Evolutionary conservation across 1,139 yeast species (phyloP).

Genomic region (Candida sanyaensis): DNA sequence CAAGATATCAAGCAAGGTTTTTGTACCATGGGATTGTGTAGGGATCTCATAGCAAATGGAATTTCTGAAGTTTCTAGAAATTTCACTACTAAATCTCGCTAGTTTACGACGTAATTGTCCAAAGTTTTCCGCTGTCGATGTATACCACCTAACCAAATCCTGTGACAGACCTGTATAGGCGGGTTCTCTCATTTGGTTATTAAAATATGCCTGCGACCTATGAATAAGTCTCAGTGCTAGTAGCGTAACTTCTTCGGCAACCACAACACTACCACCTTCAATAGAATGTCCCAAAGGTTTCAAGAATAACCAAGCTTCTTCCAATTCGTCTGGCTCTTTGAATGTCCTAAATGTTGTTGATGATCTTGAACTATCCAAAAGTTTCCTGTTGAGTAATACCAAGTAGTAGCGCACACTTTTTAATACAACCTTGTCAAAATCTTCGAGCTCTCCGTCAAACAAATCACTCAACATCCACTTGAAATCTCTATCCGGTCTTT

Average conservation of each 20-base stretch:
- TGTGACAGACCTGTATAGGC: constrained; percentile 45
- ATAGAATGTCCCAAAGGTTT: constrained; percentile 71
- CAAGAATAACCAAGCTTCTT: constrained; percentile 74
- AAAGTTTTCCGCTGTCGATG: constrained; percentile 80
- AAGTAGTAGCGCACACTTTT: constrained; percentile 76
- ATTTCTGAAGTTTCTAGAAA: constrained; percentile 76
- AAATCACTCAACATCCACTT: constrained; percentile 77
- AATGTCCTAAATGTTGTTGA: constrained; percentile 73
- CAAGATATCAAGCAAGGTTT: constrained; percentile 57
- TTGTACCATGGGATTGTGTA: constrained; percentile 48
- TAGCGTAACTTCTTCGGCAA: constrained; percentile 74
- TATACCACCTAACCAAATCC: constrained; percentile 78
- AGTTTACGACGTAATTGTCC: constrained; percentile 85
- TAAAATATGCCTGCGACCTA: constrained; percentile 69
- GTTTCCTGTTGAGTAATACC: constrained; percentile 69
- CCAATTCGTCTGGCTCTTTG: constrained; percentile 89
- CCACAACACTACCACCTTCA: constrained; percentile 82
- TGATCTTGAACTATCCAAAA: constrained; percentile 73
- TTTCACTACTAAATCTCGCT: constrained; percentile 70
- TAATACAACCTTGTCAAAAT: constrained; percentile 71
- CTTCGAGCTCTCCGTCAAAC: constrained; percentile 55
- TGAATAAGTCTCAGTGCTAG: constrained; percentile 68
- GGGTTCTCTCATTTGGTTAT: constrained; percentile 70
- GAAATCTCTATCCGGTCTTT: constrained; percentile 58
- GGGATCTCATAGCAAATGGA: constrained; percentile 66